Evolutionary conservation across 306 rosid species (phyloP).

Genomic region (Fragaria ananassa): DNA sequence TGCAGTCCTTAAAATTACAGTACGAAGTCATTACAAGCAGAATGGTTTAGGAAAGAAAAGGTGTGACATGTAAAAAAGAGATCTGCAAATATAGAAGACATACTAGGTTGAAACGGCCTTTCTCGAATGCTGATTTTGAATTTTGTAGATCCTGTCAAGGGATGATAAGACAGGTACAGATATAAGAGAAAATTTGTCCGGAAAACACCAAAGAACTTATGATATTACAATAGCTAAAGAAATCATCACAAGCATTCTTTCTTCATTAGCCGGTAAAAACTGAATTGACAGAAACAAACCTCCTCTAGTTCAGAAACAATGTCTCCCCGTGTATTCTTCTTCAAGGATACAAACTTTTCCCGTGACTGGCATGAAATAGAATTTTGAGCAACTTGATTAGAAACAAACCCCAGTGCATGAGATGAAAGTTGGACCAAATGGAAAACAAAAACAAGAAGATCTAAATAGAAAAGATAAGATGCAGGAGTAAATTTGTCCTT

Average conservation of each 20-base stretch:
- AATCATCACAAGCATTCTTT: not conserved
- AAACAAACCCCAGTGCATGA: conserved; percentile 17
- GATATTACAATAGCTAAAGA: not conserved
- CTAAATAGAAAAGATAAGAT: not conserved
- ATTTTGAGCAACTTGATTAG: conserved; percentile 24
- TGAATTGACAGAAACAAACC: conserved; percentile 42
- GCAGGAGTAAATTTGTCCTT: not conserved
- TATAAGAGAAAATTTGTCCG: not conserved
- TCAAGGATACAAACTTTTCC: conserved; percentile 83
- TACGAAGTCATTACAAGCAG: conserved; percentile 36
- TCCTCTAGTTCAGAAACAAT: conserved; percentile 84
- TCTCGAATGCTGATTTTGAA: conserved; percentile 92
- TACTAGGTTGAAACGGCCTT: conserved; percentile 98
- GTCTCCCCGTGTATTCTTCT: conserved; percentile 85
- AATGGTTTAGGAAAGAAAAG: conserved; percentile 16
- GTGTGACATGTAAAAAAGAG: conserved; percentile 15
- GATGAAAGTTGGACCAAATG: not conserved
- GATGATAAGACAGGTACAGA: conserved; percentile 18
- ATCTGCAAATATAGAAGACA: conserved; percentile 37
- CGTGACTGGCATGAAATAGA: conserved; percentile 58
- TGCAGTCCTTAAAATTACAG: conserved; percentile 73
- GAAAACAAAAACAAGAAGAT: conserved; percentile 1
- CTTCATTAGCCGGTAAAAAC: not conserved
- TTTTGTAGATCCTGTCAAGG: conserved; percentile 80
- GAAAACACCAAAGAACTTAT: not conserved